A percentile compares a stretch with the other conserved stretches of the same genome.
Conservation (phyloP, 2,329 filamentous ascomycete species). For the Polychaeton citri region DNA sequence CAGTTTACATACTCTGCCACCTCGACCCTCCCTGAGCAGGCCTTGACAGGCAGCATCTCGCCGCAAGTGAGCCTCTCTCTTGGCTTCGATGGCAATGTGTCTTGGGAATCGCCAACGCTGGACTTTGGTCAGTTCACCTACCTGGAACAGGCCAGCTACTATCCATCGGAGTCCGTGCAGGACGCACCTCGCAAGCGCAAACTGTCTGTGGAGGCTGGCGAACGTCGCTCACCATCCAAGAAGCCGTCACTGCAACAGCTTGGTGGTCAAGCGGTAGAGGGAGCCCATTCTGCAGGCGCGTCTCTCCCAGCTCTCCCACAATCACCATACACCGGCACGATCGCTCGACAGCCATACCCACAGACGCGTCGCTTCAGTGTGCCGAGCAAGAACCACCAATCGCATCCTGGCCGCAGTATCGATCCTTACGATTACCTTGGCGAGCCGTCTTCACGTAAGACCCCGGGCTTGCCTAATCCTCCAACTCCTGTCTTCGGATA, state of each 20-base stretch:
- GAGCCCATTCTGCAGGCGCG: constrained; percentile 17
- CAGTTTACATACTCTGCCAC: constrained; percentile 57
- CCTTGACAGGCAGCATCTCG: constrained; percentile 41
- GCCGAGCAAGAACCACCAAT: constrained; percentile 6
- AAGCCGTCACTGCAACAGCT: constrained; percentile 25
- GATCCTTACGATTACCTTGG: constrained; percentile 7
- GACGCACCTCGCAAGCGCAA: constrained; percentile 39
- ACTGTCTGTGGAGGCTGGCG: constrained; percentile 37
- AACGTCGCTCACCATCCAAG: constrained; percentile 33
- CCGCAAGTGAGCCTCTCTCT: constrained; percentile 46
- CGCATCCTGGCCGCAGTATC: constrained; percentile 9
- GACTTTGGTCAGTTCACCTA: constrained; percentile 51
- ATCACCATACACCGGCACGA: constrained; percentile 23
- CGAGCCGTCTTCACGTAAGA: constrained; percentile 9
- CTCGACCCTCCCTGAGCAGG: constrained; percentile 55
- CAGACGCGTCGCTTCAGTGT: constrained; percentile 26
- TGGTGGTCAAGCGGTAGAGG: constrained; percentile 19
- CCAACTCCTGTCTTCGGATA: constrained; percentile 18
- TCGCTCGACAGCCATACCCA: constrained; percentile 21
- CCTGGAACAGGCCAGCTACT: constrained; percentile 14
- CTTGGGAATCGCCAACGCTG: constrained; percentile 30
- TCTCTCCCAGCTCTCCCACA: constrained; percentile 23
- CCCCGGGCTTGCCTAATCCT: constrained; percentile 18
- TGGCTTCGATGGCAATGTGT: constrained; percentile 35
- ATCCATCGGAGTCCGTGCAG: constrained; percentile 17